Conservation (phyloP, 257 asterid species). For the Ajuga chamaepitys region DNA sequence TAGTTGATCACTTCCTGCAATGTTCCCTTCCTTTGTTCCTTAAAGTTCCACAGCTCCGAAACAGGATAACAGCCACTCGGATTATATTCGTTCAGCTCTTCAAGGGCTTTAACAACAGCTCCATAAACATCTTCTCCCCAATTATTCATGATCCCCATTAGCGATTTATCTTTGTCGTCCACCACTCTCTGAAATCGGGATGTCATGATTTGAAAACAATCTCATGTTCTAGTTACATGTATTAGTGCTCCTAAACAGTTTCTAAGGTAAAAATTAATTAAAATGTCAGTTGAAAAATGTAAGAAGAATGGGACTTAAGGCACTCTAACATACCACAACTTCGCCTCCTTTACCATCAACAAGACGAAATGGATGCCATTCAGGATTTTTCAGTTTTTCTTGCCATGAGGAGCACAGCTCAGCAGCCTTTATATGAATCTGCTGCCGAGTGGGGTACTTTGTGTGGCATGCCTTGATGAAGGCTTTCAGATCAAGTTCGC, state of each 20-base stretch:
- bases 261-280: background rate
- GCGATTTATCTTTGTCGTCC: constrained; percentile 32
- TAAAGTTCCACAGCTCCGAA: constrained; percentile 51
- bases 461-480: constrained; percentile 37
- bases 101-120: constrained; percentile 29
- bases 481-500: constrained; percentile 50
- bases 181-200: constrained; percentile 15
- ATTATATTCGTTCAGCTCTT: constrained; percentile 39
- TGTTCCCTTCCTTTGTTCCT: constrained; percentile 37
- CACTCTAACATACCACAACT: background rate
- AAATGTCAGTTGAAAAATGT: no score
- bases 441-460: constrained; percentile 27
- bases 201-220: background rate
- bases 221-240: no score
- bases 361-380: constrained; percentile 50
- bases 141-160: constrained; percentile 27
- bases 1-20: constrained; percentile 36
- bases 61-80: constrained; percentile 45
- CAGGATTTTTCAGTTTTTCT: constrained; percentile 32
- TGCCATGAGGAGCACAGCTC: constrained; percentile 51
- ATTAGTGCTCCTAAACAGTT: background rate
- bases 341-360: constrained; percentile 20
- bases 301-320: no score
- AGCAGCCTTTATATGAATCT: constrained; percentile 35
- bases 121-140: constrained; percentile 34